phyloP scores from a whole-genome alignment of 768 basidiomycete genomes.

The Pisolithus marmoratus region DNA sequence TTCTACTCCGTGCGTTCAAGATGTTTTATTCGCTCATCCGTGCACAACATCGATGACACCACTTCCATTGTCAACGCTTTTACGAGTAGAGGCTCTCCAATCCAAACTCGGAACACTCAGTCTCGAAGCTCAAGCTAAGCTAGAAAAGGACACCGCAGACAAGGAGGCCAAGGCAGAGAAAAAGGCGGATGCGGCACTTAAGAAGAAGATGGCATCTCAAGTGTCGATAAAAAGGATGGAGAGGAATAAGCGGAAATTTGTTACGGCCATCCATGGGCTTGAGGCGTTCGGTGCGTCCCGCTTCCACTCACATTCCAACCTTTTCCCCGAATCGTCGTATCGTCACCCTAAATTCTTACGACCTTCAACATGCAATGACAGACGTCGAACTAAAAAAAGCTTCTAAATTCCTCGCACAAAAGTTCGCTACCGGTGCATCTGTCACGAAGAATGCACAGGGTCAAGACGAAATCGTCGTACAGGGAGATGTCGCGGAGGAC shows the following conservation, averaged over 20 bases:
- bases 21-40: too few species aligned
- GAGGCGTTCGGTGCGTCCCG: conserved; percentile 67
- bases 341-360: background rate
- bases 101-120: conserved; percentile 77
- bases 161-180: conserved; percentile 84
- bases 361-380: conserved; percentile 10
- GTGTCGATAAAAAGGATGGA: conserved; percentile 91
- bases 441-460: conserved; percentile 91
- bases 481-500: conserved; percentile 91
- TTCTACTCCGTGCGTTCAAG: background rate
- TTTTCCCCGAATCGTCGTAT: too few species aligned
- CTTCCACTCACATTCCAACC: background rate
- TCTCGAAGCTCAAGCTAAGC: conserved; percentile 68
- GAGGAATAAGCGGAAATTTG: conserved; percentile 90
- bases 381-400: conserved; percentile 93
- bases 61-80: too few species aligned
- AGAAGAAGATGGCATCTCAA: conserved; percentile 72
- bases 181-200: conserved; percentile 70
- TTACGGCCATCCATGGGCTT: conserved; percentile 85
- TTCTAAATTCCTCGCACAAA: conserved; percentile 87
- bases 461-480: conserved; percentile 91
- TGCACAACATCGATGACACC: too few species aligned
- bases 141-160: conserved; percentile 73
- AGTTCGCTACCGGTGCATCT: conserved; percentile 91
- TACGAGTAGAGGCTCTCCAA: conserved; percentile 61